Base-by-base conservation (phyloP, 495 filamentous ascomycete species). In the Lentithecium fluviatile region DNA sequence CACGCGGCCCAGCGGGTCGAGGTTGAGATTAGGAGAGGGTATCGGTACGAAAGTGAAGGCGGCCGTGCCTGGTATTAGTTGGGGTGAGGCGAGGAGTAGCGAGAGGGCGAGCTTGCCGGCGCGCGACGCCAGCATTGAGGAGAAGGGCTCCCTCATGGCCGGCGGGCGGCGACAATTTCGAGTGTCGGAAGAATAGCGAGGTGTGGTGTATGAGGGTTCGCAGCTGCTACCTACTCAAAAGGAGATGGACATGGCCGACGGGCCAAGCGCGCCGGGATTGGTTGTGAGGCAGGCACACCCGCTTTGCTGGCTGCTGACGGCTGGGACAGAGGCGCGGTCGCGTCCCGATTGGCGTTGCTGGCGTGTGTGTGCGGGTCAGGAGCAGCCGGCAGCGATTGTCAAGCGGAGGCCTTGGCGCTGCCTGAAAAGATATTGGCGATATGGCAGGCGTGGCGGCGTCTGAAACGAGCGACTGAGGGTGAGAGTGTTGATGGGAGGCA, bases 1-100 rank as follows among this genome's bases (percentile, higher is more conserved):
- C 52, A 97, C 85, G 61, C 86, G 84, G 54, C 95, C 94, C 48
- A 97, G 79, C 54, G 85, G 72, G n/a, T 78, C 79, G 42, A 97
- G 82, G 70, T 96, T 87, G 73, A 99, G 80, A 60, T 92, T 85
- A 48, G 91, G 84, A 38, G 86, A 75, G 1, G 91, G 84, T 36
- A 88, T 80, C 0, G 89, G 74, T 40, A 80, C 83, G 72, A 93
- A 91, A 29, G 78, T 82, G 69, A 95, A 76, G 15, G 87, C 91
- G 65, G 71, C 72, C 43, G 81, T 76, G 66, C 78, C 71, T 51
- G 73, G 70, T 34, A 76, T 68, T 36, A 66, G 37, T 49, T 34
- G 43, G 3, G 40, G 45, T 23, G 70, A 62, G 21, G 58, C 58
- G 55, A 73, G 58, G 12, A 72, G 32, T 10, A 65, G 54, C 36